Conservation (phyloP, 1,139 yeast species). For the Hemisphaericaspora xylanilytica region DNA sequence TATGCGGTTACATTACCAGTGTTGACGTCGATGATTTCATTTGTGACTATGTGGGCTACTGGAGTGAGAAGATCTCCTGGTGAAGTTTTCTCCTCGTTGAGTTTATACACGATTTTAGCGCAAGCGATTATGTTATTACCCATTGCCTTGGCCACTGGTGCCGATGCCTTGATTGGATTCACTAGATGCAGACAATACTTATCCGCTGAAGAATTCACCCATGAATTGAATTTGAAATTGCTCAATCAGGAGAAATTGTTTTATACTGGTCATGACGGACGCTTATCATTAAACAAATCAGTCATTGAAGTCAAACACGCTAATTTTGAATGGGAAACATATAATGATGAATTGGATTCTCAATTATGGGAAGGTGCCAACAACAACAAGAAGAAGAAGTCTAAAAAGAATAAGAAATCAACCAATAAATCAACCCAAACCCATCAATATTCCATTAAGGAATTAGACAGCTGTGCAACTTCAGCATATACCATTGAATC, state of each 20-base stretch:
- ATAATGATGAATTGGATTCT: conserved; percentile 27
- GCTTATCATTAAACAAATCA: conserved; percentile 10
- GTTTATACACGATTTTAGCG: conserved; percentile 51
- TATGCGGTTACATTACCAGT: conserved; percentile 47
- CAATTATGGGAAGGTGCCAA: conserved; percentile 26
- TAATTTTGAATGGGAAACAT: conserved; percentile 36
- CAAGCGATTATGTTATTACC: conserved; percentile 54
- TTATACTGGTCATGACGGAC: conserved; percentile 20
- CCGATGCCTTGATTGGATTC: conserved; percentile 55
- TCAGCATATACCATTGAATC: conserved; percentile 11
- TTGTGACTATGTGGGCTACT: conserved; percentile 45
- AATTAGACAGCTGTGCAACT: conserved; percentile 13
- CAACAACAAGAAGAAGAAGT: conserved; percentile 13
- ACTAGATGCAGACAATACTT: conserved; percentile 45
- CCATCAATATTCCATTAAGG: conserved; percentile 7
- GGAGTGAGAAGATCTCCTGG: conserved; percentile 38
- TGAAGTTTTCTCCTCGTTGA: conserved; percentile 49
- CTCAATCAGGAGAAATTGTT: conserved; percentile 16
- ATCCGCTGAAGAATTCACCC: conserved; percentile 36
- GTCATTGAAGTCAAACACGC: conserved; percentile 31
- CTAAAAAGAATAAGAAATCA: conserved; percentile 10
- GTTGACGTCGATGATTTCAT: conserved; percentile 40
- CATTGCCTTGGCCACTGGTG: conserved; percentile 51
- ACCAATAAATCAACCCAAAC: conserved; percentile 5
- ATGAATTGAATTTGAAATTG: conserved; percentile 22